Conservation (phyloP, 202 grass and related monocot species). For the Panicum virgatum region DNA sequence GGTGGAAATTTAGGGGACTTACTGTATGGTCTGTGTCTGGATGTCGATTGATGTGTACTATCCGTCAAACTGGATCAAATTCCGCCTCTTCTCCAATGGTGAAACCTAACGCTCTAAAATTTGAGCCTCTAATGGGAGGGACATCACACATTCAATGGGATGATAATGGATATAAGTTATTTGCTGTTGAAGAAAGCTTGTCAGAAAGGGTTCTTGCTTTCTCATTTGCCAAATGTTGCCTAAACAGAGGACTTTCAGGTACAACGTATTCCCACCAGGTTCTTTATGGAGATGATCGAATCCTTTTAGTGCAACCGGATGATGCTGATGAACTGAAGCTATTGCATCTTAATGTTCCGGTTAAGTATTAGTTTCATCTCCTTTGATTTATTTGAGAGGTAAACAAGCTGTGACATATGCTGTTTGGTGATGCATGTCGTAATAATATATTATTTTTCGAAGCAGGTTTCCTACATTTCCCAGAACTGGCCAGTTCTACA, state of each 20-base stretch:
- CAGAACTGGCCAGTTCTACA: conserved; percentile 98
- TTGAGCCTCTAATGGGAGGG: conserved; percentile 87
- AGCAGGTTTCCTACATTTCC: conserved; percentile 89
- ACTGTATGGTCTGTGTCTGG: conserved; percentile 97
- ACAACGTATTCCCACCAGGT: conserved; percentile 82
- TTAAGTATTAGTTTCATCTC: conserved; percentile 58
- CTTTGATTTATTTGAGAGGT: conserved; percentile 22
- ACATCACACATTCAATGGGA: conserved; percentile 96
- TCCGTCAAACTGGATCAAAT: conserved; percentile 82
- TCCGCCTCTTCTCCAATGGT: conserved; percentile 79
- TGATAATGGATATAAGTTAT: conserved; percentile 91
- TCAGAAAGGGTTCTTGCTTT: conserved; percentile 87
- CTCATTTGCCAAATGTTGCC: conserved; percentile 93
- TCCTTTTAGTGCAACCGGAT: conserved; percentile 83
- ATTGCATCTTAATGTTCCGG: conserved; percentile 93
- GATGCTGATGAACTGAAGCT: conserved; percentile 96
- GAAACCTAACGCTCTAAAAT: conserved; percentile 65
- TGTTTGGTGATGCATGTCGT: conserved; percentile 20
- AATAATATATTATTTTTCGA: conserved; percentile 24
- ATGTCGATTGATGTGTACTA: conserved; percentile 96
- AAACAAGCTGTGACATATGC: conserved; percentile 1
- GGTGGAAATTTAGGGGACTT: conserved; percentile 95
- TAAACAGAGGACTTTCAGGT: conserved; percentile 86
- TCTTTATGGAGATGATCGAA: conserved; percentile 87
- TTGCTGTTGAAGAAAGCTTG: conserved; percentile 88